phyloP scores from a whole-genome alignment of 2,329 filamentous ascomycete species.

The Westerdykella aurantiaca region DNA sequence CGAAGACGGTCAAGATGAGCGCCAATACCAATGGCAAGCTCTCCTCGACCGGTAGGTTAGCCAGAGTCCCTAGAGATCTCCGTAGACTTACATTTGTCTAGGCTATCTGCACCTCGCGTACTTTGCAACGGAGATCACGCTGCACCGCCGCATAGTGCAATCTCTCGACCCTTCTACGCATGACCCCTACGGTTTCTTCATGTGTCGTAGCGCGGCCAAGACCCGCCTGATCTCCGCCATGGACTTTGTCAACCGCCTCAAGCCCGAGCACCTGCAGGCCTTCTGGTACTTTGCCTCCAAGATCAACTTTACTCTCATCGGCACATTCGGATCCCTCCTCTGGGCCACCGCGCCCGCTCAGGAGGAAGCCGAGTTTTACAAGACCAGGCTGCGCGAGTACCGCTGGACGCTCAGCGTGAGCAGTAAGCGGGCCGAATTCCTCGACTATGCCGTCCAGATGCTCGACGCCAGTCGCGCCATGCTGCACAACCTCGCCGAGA shows the following conservation, averaged over 20 bases:
- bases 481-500: slow-evolving; percentile 42
- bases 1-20: slow-evolving; percentile 60
- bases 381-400: slow-evolving; percentile 77
- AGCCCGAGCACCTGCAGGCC: slow-evolving; percentile 74
- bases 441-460: slow-evolving; percentile 42
- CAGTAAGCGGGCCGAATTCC: slow-evolving; percentile 59
- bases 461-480: slow-evolving; percentile 42
- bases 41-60: slow-evolving; percentile 38
- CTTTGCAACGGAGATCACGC: slow-evolving; percentile 88
- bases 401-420: slow-evolving; percentile 89
- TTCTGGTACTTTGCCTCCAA: slow-evolving; percentile 92
- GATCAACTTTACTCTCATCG: slow-evolving; percentile 89
- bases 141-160: slow-evolving; percentile 85
- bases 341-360: slow-evolving; percentile 82
- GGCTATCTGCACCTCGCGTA: slow-evolving; percentile 82
- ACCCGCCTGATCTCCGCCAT: slow-evolving; percentile 91
- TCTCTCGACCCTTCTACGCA: slow-evolving; percentile 56
- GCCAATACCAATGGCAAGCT: slow-evolving; percentile 38
- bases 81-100: slow-evolving; percentile 10
- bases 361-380: slow-evolving; percentile 91
- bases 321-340: slow-evolving; percentile 83
- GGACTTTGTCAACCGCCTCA: slow-evolving; percentile 93
- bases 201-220: slow-evolving; percentile 89
- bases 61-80: background rate
- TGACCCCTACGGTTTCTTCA: slow-evolving; percentile 80